Evolutionary conservation across 768 basidiomycete species (phyloP), one percentile per base, ranked within the genome.

Genomic region (Agaricus subrufescens): DNA sequence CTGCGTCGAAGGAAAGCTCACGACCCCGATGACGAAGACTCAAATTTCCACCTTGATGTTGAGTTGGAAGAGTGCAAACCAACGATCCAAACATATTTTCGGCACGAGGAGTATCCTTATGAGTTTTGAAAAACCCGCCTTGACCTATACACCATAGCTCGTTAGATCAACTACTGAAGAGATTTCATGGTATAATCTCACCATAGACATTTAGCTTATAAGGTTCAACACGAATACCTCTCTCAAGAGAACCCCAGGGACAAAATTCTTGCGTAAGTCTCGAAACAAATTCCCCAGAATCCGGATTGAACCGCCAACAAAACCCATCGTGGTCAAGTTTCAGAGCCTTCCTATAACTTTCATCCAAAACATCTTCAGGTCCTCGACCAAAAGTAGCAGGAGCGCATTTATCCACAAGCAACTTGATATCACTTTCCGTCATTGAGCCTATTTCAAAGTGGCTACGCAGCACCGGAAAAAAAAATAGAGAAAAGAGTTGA

Each of bases 61-160:
- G 23, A 0, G 75, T 75, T 14, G 81, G 81, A 49, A 80, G 72
- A n/a, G 78, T 70, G 34, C 82, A 59, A 1, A 82, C 74, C 8
- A 85, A 71, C 1, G 81, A 81, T 1, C 77, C 81, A 38, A 84
- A 75, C 74, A 82, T 81, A 27, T 61, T 60, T 7, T 69, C 66
- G 7, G 66, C 61, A 7, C 74, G 73, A 4, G 77, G 78, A 0
- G 80, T 80, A 56, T 81, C 82, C 43, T 74, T 69, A 59, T 81
- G 81, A 0, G 75, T 40, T 59, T 79, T 79, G 71, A 81, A 82
- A 61, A 78, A 81, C 0, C 72, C 72, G 9, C 68, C 79, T 46
- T 71, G 61, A 1, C 69, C 77, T 78, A 19, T 9, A 30, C 4
- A 14, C 3, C 10, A 14, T 11, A 14, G 14, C 14, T 12, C 19